These are phyloP conservation scores for Peronosclerospora sorghi DNA, from an alignment of 352 stramenopile genomes.

Conservation along the genomic window DNA sequence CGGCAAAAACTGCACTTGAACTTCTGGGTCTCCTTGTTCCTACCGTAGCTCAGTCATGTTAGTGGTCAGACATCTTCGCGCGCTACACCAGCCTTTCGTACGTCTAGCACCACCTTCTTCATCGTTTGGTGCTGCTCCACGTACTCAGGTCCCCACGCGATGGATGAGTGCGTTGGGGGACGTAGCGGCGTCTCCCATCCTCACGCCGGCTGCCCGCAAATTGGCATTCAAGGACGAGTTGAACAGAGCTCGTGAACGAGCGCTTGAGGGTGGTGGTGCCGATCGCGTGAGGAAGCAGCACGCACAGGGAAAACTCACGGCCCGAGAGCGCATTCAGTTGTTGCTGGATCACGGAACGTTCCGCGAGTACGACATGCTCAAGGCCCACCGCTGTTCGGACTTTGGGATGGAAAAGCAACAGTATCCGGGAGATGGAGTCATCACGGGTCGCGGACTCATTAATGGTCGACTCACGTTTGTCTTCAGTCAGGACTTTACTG, in stretches of 20 bases:
- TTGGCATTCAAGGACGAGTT: constrained; percentile 63
- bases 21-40: too few relatives aligned
- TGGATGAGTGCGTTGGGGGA: constrained; percentile 32
- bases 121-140: too few relatives aligned
- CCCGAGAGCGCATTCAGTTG: constrained; percentile 90
- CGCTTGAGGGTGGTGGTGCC: constrained; percentile 82
- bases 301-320: constrained; percentile 93
- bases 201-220: constrained; percentile 52
- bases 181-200: constrained; percentile 18
- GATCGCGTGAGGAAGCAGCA: constrained; percentile 87
- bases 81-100: too few relatives aligned
- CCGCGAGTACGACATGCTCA: constrained; percentile 94
- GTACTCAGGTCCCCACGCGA: constrained; percentile 23
- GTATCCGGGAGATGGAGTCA: constrained; percentile 91
- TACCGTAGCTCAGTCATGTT: too few relatives aligned
- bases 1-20: too few relatives aligned
- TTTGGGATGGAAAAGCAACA: constrained; percentile 94
- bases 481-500: constrained; percentile 97
- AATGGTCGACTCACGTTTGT: constrained; percentile 94
- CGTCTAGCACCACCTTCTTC: too few relatives aligned
- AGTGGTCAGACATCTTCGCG: too few relatives aligned
- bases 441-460: constrained; percentile 90
- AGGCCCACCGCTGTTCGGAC: constrained; percentile 93
- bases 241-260: constrained; percentile 50
- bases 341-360: constrained; percentile 95